These are phyloP conservation scores for Periconia macrospinosa DNA, from an alignment of 2,329 filamentous ascomycete genomes.

Conservation along the genomic window DNA sequence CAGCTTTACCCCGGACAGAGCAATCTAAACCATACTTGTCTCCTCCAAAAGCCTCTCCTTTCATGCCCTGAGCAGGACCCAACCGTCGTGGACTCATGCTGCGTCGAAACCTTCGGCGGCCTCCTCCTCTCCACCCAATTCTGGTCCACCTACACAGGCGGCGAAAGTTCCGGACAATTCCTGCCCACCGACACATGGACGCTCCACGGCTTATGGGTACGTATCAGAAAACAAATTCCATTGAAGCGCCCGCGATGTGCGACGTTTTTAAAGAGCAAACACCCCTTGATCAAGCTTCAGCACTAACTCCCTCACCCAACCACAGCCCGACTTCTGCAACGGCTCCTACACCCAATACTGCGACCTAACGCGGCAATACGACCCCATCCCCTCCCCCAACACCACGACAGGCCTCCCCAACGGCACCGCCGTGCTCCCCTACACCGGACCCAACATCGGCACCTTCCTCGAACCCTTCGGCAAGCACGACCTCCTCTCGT, in stretches of 20 bases:
- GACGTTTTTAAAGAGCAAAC: too few relatives aligned
- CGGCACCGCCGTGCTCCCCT: conserved; percentile 58
- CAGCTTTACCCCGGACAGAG: conserved; percentile 52
- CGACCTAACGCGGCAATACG: conserved; percentile 66
- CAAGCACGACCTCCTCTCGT: conserved; percentile 62
- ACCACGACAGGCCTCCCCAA: conserved; percentile 61
- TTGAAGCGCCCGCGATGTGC: too few relatives aligned
- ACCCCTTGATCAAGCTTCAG: too few relatives aligned
- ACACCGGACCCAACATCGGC: conserved; percentile 60
- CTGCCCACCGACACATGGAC: conserved; percentile 62
- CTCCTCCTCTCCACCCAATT: conserved; percentile 65
- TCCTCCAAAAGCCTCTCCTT: conserved; percentile 42
- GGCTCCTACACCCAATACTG: conserved; percentile 69
- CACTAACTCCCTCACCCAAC: too few relatives aligned
- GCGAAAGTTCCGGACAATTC: conserved; percentile 60
- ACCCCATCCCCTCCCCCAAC: conserved; percentile 63
- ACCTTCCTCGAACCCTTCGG: conserved; percentile 62
- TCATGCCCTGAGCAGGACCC: conserved; percentile 37
- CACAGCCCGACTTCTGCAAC: conserved; percentile 51
- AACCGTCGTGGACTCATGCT: conserved; percentile 60
- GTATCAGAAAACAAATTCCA: too few relatives aligned
- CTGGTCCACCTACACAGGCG: conserved; percentile 66
- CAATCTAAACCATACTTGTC: conserved; percentile 60
- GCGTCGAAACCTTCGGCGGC: conserved; percentile 66
- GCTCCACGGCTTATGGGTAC: conserved; percentile 60